Conservation (phyloP, 2,329 filamentous ascomycete genomes). For the Cytospora piceae region DNA sequence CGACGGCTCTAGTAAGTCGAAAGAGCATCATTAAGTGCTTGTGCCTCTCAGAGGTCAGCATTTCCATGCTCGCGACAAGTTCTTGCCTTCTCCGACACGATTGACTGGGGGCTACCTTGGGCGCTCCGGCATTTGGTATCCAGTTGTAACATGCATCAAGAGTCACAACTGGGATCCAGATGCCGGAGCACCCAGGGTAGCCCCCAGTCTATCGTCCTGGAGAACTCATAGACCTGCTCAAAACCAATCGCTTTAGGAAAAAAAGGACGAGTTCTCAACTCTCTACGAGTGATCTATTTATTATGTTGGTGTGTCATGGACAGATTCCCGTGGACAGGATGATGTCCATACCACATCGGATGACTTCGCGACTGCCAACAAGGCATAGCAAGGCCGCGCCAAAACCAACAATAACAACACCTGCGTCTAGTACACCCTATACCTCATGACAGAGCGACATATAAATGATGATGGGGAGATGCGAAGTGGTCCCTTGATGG, state of each 20-base stretch:
- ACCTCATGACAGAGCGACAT: too few relatives aligned
- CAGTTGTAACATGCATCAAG: too few relatives aligned
- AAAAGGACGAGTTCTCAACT: not conserved
- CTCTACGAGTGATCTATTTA: conserved; percentile 2
- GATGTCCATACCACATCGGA: not conserved
- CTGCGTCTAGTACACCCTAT: not conserved
- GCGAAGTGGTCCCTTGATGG: too few relatives aligned
- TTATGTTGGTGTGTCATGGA: conserved; percentile 2
- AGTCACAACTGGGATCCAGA: too few relatives aligned
- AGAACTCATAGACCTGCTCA: not conserved
- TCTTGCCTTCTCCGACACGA: not conserved
- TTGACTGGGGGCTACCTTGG: not conserved
- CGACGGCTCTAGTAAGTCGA: conserved; percentile 4
- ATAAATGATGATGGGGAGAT: too few relatives aligned
- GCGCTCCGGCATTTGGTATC: too few relatives aligned
- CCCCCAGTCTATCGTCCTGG: too few relatives aligned
- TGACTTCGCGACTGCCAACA: conserved; percentile 10
- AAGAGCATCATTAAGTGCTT: conserved; percentile 1
- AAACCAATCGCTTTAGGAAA: not conserved
- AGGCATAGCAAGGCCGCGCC: conserved; percentile 20
- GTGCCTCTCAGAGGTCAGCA: not conserved
- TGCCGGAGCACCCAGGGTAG: too few relatives aligned
- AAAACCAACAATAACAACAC: conserved; percentile 2
- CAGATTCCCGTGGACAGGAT: not conserved
- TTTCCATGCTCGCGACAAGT: not conserved